Base-by-base conservation (phyloP, 139 green algal species). In the Volvox reticuliferus region DNA sequence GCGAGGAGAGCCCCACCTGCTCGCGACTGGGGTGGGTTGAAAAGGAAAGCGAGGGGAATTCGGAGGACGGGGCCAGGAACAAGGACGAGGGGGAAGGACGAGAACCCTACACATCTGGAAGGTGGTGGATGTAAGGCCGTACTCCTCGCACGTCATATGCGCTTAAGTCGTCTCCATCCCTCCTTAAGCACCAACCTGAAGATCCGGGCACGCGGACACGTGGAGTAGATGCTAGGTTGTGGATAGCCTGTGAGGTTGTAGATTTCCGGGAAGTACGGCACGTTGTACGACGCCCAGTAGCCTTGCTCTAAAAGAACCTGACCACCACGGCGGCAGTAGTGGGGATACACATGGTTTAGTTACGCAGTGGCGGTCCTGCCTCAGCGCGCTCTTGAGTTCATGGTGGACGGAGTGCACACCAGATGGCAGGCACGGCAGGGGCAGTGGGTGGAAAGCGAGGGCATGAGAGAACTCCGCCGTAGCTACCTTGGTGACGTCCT, bases 211-310 rank as follows among this genome's bases (percentile, higher is more conserved):
- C 91, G 88, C 0, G 91, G 83, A 26, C 67, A 80, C 17, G 36
- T 93, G 26, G 32, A 12, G n/a, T 90, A 91, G 22, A 94, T 79
- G 67, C 86, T 82, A 26, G 80, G 79, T 12, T 71, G 22, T 1
- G 92, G 92, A 65, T 92, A 93, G 30, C 65, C 82, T 0, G 79
- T 90, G 20, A 83, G 61, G 26, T 93, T 85, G 67, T 95, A 91
- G 13, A 95, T 93, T 67, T 95, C 88, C 1, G 91, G 89, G 82
- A 96, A 98, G 89, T 89, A 95, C 1, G 96, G 95, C 30, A 97
- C 94, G 44, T 94, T 94, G 89, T 92, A 94, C 24, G 87, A 92
- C 44, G 87, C 80, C 89, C 89, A 94, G 73, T 91, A 93, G 35
- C 92, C 89, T 17, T 93, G 76, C 14, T 73, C 19, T 16, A 92